These are phyloP conservation scores for Colletotrichum zoysiae DNA, from an alignment of 2,329 filamentous ascomycete genomes.

Conservation along the genomic window DNA sequence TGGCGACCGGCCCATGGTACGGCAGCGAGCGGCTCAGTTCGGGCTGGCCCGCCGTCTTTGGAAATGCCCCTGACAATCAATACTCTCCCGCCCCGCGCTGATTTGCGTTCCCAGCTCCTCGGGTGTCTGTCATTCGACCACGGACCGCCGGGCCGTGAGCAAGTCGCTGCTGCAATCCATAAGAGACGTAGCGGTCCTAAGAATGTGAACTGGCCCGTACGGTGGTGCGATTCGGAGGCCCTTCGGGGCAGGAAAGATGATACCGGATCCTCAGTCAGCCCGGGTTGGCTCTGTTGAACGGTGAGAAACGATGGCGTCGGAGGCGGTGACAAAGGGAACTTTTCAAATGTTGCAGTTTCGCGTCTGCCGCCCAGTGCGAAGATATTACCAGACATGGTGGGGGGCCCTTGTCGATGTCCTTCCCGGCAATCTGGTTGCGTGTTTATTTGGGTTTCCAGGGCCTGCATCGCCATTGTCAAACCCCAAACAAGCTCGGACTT, in stretches of 20 bases:
- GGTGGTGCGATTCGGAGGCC: not conserved
- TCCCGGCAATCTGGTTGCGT: constrained; percentile 36
- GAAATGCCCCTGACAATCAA: constrained; percentile 9
- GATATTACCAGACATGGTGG: constrained; percentile 21
- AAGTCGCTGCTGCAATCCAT: not conserved
- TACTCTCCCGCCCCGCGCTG: constrained; percentile 10
- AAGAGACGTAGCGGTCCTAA: not conserved
- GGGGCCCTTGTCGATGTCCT: constrained; percentile 12
- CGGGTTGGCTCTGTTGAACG: constrained; percentile 23
- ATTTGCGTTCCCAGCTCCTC: not conserved
- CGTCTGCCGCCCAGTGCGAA: constrained; percentile 22
- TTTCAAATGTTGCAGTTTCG: constrained; percentile 30
- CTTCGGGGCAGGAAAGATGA: not conserved
- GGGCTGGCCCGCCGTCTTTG: constrained; percentile 27
- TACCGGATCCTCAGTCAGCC: constrained; percentile 6
- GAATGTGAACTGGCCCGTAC: not conserved
- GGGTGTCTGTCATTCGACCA: not conserved
- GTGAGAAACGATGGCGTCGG: constrained; percentile 20
- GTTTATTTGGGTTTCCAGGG: constrained; percentile 7
- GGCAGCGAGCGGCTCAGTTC: not conserved
- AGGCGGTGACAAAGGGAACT: constrained; percentile 31
- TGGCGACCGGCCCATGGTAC: constrained; percentile 7
- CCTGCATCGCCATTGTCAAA: not conserved
- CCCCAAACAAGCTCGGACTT: constrained; percentile 1
- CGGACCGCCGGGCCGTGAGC: not conserved